Conservation (phyloP, 352 stramenopile species). For the Phytophthora sansomeana region DNA sequence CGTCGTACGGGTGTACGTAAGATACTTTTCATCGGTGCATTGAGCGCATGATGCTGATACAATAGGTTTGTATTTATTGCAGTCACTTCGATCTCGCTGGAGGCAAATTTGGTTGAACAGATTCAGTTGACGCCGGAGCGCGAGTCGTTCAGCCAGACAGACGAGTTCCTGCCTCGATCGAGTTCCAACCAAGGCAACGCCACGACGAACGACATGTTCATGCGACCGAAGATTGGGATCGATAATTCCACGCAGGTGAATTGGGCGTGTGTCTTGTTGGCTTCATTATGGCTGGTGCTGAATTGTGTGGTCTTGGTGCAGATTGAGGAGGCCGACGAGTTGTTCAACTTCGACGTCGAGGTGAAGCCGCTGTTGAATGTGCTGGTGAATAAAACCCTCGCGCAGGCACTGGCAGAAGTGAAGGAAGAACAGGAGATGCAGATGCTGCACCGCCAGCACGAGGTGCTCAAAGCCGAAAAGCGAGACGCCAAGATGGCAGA, state of each 20-base stretch:
- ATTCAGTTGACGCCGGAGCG: conserved; percentile 36
- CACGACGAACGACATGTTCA: conserved; percentile 57
- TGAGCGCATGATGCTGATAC: background rate
- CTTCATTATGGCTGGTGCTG: background rate
- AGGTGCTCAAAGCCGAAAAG: conserved; percentile 56
- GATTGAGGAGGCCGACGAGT: conserved; percentile 73
- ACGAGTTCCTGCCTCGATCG: conserved; percentile 62
- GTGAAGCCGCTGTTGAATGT: conserved; percentile 80
- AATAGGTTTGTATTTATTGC: background rate
- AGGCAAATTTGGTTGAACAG: conserved; percentile 75
- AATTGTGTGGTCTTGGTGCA: conserved; percentile 21
- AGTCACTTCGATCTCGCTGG: conserved; percentile 68
- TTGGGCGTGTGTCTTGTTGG: background rate
- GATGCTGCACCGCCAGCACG: conserved; percentile 48
- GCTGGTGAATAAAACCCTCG: conserved; percentile 84
- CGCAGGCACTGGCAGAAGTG: conserved; percentile 79
- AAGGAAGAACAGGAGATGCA: conserved; percentile 79
- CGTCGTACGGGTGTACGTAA: conserved; percentile 49
- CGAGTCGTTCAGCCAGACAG: conserved; percentile 71
- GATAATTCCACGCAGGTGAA: conserved; percentile 74
- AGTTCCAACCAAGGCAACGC: conserved; percentile 43
- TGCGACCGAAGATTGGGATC: conserved; percentile 75
- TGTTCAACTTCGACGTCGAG: conserved; percentile 88
- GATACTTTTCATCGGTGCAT: background rate
- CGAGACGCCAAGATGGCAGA: conserved; percentile 48